phyloP scores from a whole-genome alignment of 805 yeast species.

The Lachancea dasiensis region DNA sequence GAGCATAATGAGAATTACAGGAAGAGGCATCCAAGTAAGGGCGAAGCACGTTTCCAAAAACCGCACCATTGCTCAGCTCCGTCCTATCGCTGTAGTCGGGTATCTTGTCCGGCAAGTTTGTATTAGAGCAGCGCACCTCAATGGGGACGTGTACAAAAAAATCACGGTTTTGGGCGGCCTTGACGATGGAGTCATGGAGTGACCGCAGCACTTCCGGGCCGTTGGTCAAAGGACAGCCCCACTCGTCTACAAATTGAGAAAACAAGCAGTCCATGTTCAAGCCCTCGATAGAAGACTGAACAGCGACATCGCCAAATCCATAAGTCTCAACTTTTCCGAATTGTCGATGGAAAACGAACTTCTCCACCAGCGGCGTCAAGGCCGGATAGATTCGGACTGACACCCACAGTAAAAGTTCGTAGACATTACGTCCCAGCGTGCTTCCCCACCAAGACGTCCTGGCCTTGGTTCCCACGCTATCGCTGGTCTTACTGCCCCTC shows the following conservation, averaged over 20 bases:
- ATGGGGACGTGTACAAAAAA: conserved; percentile 92
- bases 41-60: conserved; percentile 76
- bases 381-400: conserved; percentile 69
- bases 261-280: conserved; percentile 94
- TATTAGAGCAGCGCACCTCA: conserved; percentile 90
- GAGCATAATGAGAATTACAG: conserved; percentile 45
- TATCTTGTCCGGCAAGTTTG: conserved; percentile 42
- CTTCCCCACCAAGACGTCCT: conserved; percentile 84
- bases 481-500: conserved; percentile 77
- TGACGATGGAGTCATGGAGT: conserved; percentile 54
- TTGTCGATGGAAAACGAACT: conserved; percentile 77
- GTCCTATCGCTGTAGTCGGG: conserved; percentile 50
- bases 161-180: conserved; percentile 53
- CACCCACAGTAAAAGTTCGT: conserved; percentile 73
- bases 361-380: conserved; percentile 79
- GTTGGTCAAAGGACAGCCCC: conserved; percentile 85
- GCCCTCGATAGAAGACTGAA: conserved; percentile 77
- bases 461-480: conserved; percentile 51
- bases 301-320: conserved; percentile 55
- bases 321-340: conserved; percentile 69
- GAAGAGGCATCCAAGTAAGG: conserved; percentile 84
- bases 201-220: conserved; percentile 68
- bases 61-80: conserved; percentile 60
- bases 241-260: conserved; percentile 90
- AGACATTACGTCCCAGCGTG: conserved; percentile 65